These are phyloP conservation scores for Lotmaria passim DNA, from an alignment of 208 protist genomes.

Conservation along the genomic window DNA sequence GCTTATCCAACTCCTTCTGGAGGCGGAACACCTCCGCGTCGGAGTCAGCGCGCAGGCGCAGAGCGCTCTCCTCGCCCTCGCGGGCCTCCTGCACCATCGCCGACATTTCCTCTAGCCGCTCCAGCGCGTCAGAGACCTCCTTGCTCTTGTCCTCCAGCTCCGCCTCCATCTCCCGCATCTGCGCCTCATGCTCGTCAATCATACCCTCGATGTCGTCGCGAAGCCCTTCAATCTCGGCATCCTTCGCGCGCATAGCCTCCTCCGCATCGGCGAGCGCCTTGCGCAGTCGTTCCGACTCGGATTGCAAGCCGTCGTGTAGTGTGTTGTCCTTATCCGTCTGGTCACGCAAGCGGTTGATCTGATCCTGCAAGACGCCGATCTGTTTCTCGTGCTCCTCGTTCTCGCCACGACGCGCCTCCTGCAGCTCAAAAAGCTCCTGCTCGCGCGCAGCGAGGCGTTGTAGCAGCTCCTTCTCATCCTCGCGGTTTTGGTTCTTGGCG, in stretches of 20 bases:
- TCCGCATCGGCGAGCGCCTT: constrained; percentile 45
- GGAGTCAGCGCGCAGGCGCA: constrained; percentile 56
- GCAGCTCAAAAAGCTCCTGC: constrained; percentile 71
- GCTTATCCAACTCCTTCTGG: constrained; percentile 66
- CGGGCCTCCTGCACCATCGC: constrained; percentile 79
- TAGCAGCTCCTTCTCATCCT: constrained; percentile 65
- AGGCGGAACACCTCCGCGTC: constrained; percentile 79
- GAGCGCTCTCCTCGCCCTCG: constrained; percentile 60
- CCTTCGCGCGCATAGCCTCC: constrained; percentile 43
- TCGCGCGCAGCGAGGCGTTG: constrained; percentile 63
- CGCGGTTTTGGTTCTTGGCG: constrained; percentile 45
- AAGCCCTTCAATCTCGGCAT: constrained; percentile 53
- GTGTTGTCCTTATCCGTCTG: constrained; percentile 48
- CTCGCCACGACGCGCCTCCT: constrained; percentile 62
- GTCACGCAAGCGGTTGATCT: constrained; percentile 56
- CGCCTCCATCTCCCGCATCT: constrained; percentile 58
- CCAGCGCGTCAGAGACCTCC: constrained; percentile 76
- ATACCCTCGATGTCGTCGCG: constrained; percentile 57
- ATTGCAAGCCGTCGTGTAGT: constrained; percentile 39
- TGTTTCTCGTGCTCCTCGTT: constrained; percentile 62
- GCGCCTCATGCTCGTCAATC: constrained; percentile 62
- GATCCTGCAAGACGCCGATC: constrained; percentile 61
- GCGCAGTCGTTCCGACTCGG: constrained; percentile 46
- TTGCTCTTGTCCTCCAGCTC: constrained; percentile 60
- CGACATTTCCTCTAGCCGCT: constrained; percentile 77